phyloP scores from a whole-genome alignment of 176 grass and related monocot species.

The Musa schizocarpa region DNA sequence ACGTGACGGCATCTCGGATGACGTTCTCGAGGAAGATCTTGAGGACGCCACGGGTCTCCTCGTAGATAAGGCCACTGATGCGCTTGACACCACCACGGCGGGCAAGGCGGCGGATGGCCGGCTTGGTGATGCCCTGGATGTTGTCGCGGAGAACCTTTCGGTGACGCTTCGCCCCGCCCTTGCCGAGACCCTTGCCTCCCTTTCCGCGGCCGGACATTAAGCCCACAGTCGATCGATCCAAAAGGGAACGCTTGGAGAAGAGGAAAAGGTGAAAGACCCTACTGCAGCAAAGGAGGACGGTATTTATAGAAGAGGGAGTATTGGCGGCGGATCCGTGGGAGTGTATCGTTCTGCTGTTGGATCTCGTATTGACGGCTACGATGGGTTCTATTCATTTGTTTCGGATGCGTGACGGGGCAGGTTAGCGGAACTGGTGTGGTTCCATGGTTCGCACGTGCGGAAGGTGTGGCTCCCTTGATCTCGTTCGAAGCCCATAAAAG shows the following conservation, averaged over 20 bases:
- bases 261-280: neutral
- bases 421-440: no score
- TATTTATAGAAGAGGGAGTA: neutral
- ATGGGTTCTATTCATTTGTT: neutral
- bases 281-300: neutral
- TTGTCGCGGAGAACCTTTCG: slow-evolving; percentile 38
- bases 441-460: no score
- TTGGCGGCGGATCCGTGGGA: neutral
- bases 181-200: slow-evolving; percentile 11
- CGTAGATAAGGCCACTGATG: slow-evolving; percentile 85
- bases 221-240: neutral
- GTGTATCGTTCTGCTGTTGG: neutral
- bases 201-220: slow-evolving; percentile 4
- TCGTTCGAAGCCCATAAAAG: no score
- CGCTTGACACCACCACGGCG: slow-evolving; percentile 49
- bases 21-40: slow-evolving; percentile 99
- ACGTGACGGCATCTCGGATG: slow-evolving; percentile 91
- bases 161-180: slow-evolving; percentile 13
- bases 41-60: slow-evolving; percentile 89
- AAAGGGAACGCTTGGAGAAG: neutral
- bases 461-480: no score
- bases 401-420: neutral
- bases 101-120: slow-evolving; percentile 33
- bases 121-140: slow-evolving; percentile 44
- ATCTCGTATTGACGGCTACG: neutral